phyloP scores from a whole-genome alignment of 2,329 filamentous ascomycete genomes.

The Xylaria polymorpha region DNA sequence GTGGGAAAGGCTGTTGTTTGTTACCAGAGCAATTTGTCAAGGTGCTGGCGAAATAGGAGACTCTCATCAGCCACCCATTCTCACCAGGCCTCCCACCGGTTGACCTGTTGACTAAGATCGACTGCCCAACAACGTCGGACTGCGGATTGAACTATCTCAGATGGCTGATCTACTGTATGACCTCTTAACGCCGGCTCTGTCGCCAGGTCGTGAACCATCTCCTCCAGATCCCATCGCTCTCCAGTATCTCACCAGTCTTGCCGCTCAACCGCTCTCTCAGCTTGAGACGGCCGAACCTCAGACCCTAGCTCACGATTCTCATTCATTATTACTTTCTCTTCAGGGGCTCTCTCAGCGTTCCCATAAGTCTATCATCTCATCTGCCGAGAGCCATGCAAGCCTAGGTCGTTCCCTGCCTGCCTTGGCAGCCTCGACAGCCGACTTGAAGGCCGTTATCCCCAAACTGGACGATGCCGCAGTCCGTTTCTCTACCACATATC shows the following conservation, averaged over 20 bases:
- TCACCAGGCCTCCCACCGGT: neutral
- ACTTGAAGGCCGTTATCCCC: slow-evolving; percentile 79
- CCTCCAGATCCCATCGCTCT: slow-evolving; percentile 65
- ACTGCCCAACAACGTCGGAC: neutral
- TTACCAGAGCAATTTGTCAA: neutral
- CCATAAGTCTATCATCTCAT: slow-evolving; percentile 84
- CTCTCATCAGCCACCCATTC: neutral
- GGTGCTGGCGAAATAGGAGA: slow-evolving; percentile 5
- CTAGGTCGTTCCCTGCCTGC: slow-evolving; percentile 77
- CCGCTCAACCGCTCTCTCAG: slow-evolving; percentile 78
- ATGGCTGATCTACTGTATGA: slow-evolving; percentile 83
- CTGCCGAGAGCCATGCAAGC: slow-evolving; percentile 80
- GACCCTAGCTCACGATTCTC: slow-evolving; percentile 81
- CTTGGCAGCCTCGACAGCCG: slow-evolving; percentile 72
- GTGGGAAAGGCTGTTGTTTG: neutral
- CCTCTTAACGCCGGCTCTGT: slow-evolving; percentile 72
- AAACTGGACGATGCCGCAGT: slow-evolving; percentile 82
- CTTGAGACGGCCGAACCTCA: slow-evolving; percentile 81
- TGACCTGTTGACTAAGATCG: neutral
- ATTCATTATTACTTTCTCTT: slow-evolving; percentile 83
- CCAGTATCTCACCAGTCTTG: slow-evolving; percentile 80
- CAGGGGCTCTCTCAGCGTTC: slow-evolving; percentile 91
- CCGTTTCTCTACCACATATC: slow-evolving; percentile 84
- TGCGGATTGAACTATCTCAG: neutral
- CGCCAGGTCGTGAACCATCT: slow-evolving; percentile 55